Evolutionary conservation across 345 rosid genomes (phyloP).

Genomic region (Populus nigra): DNA sequence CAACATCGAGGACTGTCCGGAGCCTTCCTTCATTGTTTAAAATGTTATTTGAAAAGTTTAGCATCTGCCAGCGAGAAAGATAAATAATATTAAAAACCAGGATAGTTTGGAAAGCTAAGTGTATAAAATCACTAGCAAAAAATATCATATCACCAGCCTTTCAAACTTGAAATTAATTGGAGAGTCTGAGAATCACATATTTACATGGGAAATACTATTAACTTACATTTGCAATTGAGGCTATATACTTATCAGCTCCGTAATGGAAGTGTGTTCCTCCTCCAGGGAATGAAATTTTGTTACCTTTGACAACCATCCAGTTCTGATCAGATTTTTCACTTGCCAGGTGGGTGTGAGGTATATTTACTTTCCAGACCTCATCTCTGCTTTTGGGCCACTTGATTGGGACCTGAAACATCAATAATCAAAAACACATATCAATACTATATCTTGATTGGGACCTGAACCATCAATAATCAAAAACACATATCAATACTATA

Average conservation of each 20-base stretch:
- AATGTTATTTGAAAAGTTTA: slow-evolving; percentile 66
- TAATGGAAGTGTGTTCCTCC: slow-evolving; percentile 99
- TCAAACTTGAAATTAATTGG: background rate
- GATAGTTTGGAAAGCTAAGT: background rate
- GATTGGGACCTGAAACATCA: slow-evolving; percentile 65
- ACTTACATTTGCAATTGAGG: slow-evolving; percentile 89
- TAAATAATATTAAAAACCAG: background rate
- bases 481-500: background rate
- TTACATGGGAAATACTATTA: background rate
- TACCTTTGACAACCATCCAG: slow-evolving; percentile 99
- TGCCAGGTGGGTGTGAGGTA: slow-evolving; percentile 99
- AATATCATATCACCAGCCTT: background rate
- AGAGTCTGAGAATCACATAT: background rate
- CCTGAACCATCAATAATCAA: slow-evolving; percentile 35
- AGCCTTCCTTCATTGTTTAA: slow-evolving; percentile 73
- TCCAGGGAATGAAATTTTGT: slow-evolving; percentile 88
- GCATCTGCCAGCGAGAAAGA: slow-evolving; percentile 69
- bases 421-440: background rate
- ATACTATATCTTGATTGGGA: slow-evolving; percentile 59
- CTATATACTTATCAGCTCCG: slow-evolving; percentile 96
- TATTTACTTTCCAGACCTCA: slow-evolving; percentile 97
- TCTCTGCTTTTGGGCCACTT: slow-evolving; percentile 99
- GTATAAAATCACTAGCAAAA: background rate
- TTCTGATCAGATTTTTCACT: slow-evolving; percentile 98
- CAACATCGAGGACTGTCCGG: slow-evolving; percentile 94